These are phyloP conservation scores for Schizothecium vesticola DNA, from an alignment of 495 filamentous ascomycete genomes.

Conservation along the genomic window DNA sequence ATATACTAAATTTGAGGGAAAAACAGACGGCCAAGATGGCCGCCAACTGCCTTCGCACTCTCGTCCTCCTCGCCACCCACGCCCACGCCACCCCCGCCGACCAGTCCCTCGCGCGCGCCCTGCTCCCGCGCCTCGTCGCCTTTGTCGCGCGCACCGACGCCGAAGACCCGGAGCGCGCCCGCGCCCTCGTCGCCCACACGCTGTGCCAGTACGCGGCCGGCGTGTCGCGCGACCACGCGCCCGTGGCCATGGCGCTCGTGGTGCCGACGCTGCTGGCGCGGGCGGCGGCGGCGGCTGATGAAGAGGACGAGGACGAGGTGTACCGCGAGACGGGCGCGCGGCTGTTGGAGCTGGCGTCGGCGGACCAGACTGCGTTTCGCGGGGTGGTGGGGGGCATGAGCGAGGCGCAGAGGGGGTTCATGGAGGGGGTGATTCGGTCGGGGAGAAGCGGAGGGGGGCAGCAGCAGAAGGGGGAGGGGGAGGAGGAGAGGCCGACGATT, in stretches of 20 bases:
- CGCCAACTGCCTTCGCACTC: conserved; percentile 76
- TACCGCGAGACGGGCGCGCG: conserved; percentile 67
- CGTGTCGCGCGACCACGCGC: conserved; percentile 41
- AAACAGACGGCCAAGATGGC: conserved; percentile 75
- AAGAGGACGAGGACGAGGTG: conserved; percentile 33
- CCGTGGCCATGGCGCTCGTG: conserved; percentile 64
- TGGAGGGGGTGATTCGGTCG: conserved; percentile 77
- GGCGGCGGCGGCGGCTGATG: conserved; percentile 45
- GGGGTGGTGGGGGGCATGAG: conserved; percentile 67
- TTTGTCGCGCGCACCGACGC: conserved; percentile 64
- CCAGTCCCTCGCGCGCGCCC: conserved; percentile 63
- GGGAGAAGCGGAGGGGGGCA: conserved; percentile 36
- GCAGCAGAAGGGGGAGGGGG: conserved; percentile 34
- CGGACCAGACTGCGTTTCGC: conserved; percentile 67
- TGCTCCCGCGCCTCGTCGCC: conserved; percentile 69
- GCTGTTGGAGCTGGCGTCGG: conserved; percentile 74
- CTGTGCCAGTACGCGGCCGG: conserved; percentile 64
- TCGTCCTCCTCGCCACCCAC: conserved; percentile 52
- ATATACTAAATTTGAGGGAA: conserved; percentile 2
- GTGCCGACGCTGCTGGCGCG: conserved; percentile 74
- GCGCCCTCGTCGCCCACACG: conserved; percentile 62
- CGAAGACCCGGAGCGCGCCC: conserved; percentile 70
- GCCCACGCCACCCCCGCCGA: conserved; percentile 54
- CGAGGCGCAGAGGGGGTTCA: conserved; percentile 61
- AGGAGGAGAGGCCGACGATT: conserved; percentile 72